A percentile compares a stretch with the other conserved stretches of the same genome.
phyloP scores from a whole-genome alignment of 139 green algal species.

The Pleodorina starrii region DNA sequence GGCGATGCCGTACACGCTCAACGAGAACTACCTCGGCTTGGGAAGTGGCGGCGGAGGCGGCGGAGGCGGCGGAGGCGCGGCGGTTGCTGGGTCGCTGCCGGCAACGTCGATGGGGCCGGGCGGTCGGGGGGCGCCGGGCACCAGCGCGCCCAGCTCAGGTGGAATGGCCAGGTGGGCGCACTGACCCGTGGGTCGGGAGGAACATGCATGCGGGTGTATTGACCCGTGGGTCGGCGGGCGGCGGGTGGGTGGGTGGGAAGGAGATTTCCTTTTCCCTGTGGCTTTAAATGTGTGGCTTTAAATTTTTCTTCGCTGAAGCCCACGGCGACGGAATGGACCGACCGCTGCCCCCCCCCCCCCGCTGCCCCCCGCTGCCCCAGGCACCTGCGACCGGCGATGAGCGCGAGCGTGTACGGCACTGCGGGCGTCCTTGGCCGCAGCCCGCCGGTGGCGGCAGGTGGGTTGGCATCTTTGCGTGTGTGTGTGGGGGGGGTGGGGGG shows the following conservation, averaged over 20 bases:
- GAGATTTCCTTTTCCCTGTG: not conserved
- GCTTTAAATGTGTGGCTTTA: not conserved
- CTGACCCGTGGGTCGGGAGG: no score
- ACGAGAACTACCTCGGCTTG: slow-evolving; percentile 41
- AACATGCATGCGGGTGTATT: no score
- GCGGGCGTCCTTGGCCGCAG: not conserved
- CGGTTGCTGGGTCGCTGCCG: no score
- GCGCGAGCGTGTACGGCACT: slow-evolving; percentile 1
- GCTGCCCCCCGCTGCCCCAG: not conserved
- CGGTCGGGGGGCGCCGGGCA: not conserved
- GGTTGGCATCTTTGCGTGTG: not conserved
- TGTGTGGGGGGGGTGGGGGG: not conserved
- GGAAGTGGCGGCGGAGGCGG: not conserved
- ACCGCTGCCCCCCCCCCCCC: no score
- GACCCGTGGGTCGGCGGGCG: not conserved
- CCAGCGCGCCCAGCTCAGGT: not conserved
- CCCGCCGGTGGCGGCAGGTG: not conserved
- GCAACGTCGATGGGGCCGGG: not conserved
- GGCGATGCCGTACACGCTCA: slow-evolving; percentile 30
- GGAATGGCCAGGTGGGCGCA: not conserved
- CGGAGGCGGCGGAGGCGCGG: not conserved
- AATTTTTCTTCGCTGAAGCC: no score
- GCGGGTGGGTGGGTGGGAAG: not conserved
- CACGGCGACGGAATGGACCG: no score
- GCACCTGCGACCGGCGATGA: slow-evolving; percentile 6